Evolutionary conservation across 331 rosid species (phyloP).

Genomic region (Malus hybrid): DNA sequence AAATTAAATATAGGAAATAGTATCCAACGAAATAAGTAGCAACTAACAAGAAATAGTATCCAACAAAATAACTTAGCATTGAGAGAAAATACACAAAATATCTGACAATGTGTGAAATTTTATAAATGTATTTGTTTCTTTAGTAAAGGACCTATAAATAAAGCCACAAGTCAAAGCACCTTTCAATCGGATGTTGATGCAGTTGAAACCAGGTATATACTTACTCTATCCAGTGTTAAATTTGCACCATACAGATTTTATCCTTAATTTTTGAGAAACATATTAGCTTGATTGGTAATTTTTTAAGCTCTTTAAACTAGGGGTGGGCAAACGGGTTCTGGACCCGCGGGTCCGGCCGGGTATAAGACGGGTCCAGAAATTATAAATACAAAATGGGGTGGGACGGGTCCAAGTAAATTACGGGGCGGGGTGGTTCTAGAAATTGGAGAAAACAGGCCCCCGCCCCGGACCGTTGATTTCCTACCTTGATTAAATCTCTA

Average conservation of each 20-base stretch:
- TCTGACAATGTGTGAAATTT: background rate
- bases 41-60: background rate
- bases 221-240: background rate
- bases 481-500: no score
- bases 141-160: background rate
- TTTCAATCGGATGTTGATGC: background rate
- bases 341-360: no score
- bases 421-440: no score
- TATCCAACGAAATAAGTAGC: no score
- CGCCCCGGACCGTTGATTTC: no score
- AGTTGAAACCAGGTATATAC: background rate
- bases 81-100: background rate
- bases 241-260: background rate
- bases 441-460: no score
- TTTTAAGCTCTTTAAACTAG: no score
- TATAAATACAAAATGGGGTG: no score
- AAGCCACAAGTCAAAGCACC: background rate
- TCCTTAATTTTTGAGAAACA: background rate
- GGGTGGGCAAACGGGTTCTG: no score
- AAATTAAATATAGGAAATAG: no score
- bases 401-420: no score
- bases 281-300: background rate
- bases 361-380: no score
- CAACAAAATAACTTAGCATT: background rate
- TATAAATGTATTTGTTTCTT: background rate